Evolutionary conservation across 139 green algal species (phyloP), one percentile per base, ranked within the genome.

Genomic region (Ostreobium quekettii): DNA sequence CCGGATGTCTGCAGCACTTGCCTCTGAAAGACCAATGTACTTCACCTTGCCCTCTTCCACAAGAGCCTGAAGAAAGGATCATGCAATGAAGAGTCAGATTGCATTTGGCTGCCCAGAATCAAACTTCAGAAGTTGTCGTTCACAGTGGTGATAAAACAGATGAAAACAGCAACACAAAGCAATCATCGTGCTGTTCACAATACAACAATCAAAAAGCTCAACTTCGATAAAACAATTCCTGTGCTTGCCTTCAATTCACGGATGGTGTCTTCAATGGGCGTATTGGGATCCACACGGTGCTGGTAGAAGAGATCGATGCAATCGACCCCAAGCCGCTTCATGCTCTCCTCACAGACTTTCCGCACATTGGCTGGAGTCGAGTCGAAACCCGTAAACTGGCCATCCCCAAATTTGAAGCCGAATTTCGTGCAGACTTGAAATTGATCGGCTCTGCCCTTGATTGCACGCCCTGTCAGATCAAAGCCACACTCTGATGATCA

Each of bases 1-100:
- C 2, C 86, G 73, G 6, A 93, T 78, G 65, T 88, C 76, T 2
- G 73, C 73, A 0, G 84, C 32, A 22, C 29, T 58, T 22, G 80
- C 78, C 80, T 93, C 87, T 26, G 67, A 83, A 8, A 93, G 38
- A 0, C 87, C 87, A 7, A 93, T 74, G 72, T 90, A 82, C 69
- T 74, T 82, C 32, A 91, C 69, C 77, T 91, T 92, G 59, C 86
- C 86, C 66, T 87, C 81, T 31, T 76, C 46, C 26, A 86, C 70
- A 47, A 91, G 67, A 47, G 42, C 49, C 77, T 83, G 73, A n/a
- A 64, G 35, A n/a, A n/a, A n/a, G n/a, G n/a, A 68, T 24, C 82
- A 62, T 19, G 75, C 75, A 6, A 76, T 76, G 56, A 89, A 75
- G 30, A 81, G 82, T 49, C 78, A 60, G 2, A 87, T 63, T 1